Conservation (phyloP, 2,329 filamentous ascomycete genomes). For the Sporothrix protearum region DNA sequence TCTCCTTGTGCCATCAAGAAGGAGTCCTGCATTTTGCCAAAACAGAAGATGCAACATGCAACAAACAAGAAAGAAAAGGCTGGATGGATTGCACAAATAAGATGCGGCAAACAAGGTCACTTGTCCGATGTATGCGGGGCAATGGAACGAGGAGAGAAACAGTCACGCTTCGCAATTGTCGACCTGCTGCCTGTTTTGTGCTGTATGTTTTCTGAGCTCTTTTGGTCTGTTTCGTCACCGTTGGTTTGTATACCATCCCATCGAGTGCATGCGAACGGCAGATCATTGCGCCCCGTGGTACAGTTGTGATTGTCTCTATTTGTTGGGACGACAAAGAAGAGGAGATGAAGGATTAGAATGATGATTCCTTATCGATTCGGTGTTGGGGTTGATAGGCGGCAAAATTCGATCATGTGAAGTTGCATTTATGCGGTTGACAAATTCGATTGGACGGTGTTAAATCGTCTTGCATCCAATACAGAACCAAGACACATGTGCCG, state of each 20-base stretch:
- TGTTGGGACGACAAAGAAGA: not conserved
- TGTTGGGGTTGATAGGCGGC: not conserved
- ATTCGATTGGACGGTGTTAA: not conserved
- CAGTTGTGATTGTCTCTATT: not conserved
- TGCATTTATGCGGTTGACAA: slow-evolving; percentile 13
- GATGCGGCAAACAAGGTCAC: slow-evolving; percentile 12
- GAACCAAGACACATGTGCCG: not conserved
- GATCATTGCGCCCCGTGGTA: slow-evolving; percentile 5
- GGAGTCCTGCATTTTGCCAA: slow-evolving; percentile 2
- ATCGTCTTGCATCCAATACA: not conserved
- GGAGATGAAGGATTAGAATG: not conserved
- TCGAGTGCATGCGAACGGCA: not conserved
- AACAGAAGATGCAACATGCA: not conserved
- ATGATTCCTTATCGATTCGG: not conserved
- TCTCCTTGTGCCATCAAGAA: not conserved
- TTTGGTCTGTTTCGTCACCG: not conserved
- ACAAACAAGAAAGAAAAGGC: not conserved
- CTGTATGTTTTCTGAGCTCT: not conserved
- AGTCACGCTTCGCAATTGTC: not conserved
- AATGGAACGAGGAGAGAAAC: not conserved
- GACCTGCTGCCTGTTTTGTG: not conserved
- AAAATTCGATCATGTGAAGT: slow-evolving; percentile 11
- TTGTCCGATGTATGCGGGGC: not conserved
- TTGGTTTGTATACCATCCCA: not conserved
- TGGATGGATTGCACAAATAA: not conserved